phyloP scores from a whole-genome alignment of 2,329 filamentous ascomycete genomes.

The Thelonectria olida region DNA sequence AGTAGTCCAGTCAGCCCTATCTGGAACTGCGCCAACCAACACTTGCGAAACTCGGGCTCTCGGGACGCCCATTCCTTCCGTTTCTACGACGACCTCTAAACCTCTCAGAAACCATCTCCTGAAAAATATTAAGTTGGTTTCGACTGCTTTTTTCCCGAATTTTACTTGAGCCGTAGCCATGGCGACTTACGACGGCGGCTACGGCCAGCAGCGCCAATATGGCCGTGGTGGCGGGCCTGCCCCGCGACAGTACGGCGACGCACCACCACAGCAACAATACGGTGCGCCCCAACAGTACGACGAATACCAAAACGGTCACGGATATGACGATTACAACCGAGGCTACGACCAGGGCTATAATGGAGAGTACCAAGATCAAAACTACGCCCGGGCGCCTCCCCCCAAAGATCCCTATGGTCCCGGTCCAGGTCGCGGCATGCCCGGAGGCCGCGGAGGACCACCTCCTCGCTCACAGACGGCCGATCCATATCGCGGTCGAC shows the following conservation, averaged over 20 bases:
- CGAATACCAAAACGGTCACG: conserved; percentile 57
- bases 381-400: conserved; percentile 55
- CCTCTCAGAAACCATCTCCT: neutral
- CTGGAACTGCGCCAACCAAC: conserved; percentile 28
- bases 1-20: conserved; percentile 27
- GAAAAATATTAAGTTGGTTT: conserved; percentile 6
- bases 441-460: conserved; percentile 55
- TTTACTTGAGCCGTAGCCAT: conserved; percentile 43
- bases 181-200: conserved; percentile 59
- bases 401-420: conserved; percentile 57
- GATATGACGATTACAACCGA: conserved; percentile 56
- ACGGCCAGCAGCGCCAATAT: conserved; percentile 59
- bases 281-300: conserved; percentile 53
- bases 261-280: conserved; percentile 47
- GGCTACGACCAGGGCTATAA: conserved; percentile 51
- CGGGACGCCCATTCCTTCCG: conserved; percentile 4
- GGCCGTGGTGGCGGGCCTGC: conserved; percentile 55
- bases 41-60: conserved; percentile 3
- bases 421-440: conserved; percentile 53
- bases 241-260: conserved; percentile 48
- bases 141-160: neutral
- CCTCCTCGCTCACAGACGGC: conserved; percentile 52
- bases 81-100: conserved; percentile 9
- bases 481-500: conserved; percentile 48
- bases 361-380: conserved; percentile 54